These are phyloP conservation scores for Trebouxiophyceae sp. DNA, from an alignment of 163 green algal genomes.

Conservation along the genomic window DNA sequence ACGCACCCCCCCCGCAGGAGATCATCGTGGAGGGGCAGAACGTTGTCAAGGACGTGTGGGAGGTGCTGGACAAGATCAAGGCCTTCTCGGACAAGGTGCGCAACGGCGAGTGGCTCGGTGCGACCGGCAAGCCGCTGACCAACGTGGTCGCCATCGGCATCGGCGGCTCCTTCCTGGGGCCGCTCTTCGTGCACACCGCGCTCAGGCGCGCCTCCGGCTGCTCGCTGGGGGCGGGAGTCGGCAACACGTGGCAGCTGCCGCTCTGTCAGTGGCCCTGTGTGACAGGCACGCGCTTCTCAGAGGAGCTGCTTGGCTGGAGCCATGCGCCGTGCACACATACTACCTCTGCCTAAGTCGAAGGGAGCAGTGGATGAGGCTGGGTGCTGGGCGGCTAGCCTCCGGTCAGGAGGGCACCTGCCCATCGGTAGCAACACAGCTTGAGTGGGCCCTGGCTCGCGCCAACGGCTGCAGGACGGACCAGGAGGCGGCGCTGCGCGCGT, in stretches of 20 bases:
- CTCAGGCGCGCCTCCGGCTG: constrained; percentile 41
- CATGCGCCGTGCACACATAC: not conserved
- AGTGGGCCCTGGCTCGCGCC: too few relatives aligned
- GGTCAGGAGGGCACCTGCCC: too few relatives aligned
- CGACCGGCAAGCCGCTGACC: constrained; percentile 95
- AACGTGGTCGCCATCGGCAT: constrained; percentile 98
- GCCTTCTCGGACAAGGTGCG: constrained; percentile 66
- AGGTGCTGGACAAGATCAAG: constrained; percentile 99
- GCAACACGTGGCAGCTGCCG: too few relatives aligned
- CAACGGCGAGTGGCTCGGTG: constrained; percentile 83
- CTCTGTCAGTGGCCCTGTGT: too few relatives aligned
- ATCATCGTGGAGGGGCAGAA: constrained; percentile 81
- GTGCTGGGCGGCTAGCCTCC: too few relatives aligned
- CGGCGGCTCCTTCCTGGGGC: constrained; percentile 92
- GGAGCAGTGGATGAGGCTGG: too few relatives aligned
- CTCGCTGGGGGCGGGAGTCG: too few relatives aligned
- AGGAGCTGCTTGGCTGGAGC: too few relatives aligned
- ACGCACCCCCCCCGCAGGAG: constrained; percentile 35
- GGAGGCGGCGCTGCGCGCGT: constrained; percentile 38
- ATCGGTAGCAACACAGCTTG: too few relatives aligned
- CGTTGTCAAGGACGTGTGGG: constrained; percentile 92
- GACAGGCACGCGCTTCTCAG: too few relatives aligned
- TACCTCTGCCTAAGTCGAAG: too few relatives aligned
- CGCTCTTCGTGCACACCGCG: constrained; percentile 97
- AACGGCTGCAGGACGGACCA: constrained; percentile 48